These are phyloP conservation scores for Wakefieldia striispora DNA, from an alignment of 768 basidiomycete genomes.

Conservation along the genomic window DNA sequence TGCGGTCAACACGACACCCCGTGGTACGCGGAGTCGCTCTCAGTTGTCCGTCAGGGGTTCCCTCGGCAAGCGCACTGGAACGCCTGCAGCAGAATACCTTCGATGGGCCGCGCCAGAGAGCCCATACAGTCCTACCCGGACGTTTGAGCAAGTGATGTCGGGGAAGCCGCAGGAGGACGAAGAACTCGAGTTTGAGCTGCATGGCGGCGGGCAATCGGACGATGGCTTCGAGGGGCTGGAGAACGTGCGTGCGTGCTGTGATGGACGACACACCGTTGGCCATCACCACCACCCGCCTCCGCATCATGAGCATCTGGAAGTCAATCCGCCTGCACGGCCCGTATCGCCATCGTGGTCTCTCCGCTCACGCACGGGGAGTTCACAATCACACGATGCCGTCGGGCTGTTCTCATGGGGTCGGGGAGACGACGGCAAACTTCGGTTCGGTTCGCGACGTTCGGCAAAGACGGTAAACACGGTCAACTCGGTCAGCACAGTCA, in stretches of 20 bases:
- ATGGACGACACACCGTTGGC: constrained; percentile 84
- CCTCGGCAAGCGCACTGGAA: constrained; percentile 82
- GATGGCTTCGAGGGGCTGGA: constrained; percentile 90
- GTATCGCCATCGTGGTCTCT: constrained; percentile 84
- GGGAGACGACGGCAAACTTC: constrained; percentile 60
- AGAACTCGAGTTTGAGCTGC: constrained; percentile 80
- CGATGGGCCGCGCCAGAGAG: constrained; percentile 75
- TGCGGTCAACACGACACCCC: constrained; percentile 73
- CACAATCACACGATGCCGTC: constrained; percentile 64
- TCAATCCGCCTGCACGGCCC: constrained; percentile 52
- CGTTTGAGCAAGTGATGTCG: constrained; percentile 53
- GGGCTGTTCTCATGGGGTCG: constrained; percentile 71
- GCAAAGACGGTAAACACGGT: constrained; percentile 36
- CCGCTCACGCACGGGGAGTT: constrained; percentile 75
- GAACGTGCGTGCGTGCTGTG: constrained; percentile 91
- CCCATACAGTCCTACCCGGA: constrained; percentile 72
- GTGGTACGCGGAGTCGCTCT: constrained; percentile 74
- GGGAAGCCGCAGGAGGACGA: constrained; percentile 45
- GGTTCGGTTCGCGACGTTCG: constrained; percentile 74
- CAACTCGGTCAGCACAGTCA: constrained; percentile 14
- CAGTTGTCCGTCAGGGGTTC: constrained; percentile 72
- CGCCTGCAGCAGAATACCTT: constrained; percentile 89
- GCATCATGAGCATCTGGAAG: constrained; percentile 57
- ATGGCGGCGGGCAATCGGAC: constrained; percentile 69
- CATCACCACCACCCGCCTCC: constrained; percentile 58